Evolutionary conservation across 23 red algal genomes (phyloP), one percentile per base, ranked within the genome.

Genomic region (Chondrus crispus): DNA sequence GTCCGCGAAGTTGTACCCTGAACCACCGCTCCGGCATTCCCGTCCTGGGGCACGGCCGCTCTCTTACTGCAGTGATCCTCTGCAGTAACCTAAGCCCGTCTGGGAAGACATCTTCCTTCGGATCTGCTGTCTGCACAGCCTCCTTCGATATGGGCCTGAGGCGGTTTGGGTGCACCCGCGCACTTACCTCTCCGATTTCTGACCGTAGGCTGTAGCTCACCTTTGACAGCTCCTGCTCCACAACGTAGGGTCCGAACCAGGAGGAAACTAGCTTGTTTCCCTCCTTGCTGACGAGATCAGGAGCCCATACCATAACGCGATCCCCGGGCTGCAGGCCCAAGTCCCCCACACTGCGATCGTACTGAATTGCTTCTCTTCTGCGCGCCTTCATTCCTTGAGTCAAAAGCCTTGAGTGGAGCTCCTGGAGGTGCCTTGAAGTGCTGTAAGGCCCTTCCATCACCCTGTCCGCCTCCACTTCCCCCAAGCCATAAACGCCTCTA

Each of bases 231-330:
- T n/a, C n/a, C n/a, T n/a, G n/a, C n/a, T n/a, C n/a, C n/a, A n/a
- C n/a, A n/a, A n/a, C n/a, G n/a, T n/a, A n/a, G n/a, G n/a, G n/a
- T n/a, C n/a, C n/a, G n/a, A n/a, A n/a, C n/a, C n/a, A n/a, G n/a
- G n/a, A n/a, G n/a, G n/a, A n/a, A n/a, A n/a, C n/a, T n/a, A 83
- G 48, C 52, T 83, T 62, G 28, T 60, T 52, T 58, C 44, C 78
- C 35, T 57, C 26, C 46, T 24, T n/a, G 19, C n/a, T 60, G 24
- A 26, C 24, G 30, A 52, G 46, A 22, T 83, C 78, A 38, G 28
- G 24, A 45, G 22, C 46, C 13, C 24, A 76, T 37, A 76, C 11
- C 28, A 38, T 43, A 76, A 76, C 44, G 28, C 5, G 71, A 38
- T 42, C 71, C 44, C 71, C 71, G 11, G 39, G n/a, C 39, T 76